Conservation (phyloP, 176 grass and related monocot species). For the Oryza rufipogon region DNA sequence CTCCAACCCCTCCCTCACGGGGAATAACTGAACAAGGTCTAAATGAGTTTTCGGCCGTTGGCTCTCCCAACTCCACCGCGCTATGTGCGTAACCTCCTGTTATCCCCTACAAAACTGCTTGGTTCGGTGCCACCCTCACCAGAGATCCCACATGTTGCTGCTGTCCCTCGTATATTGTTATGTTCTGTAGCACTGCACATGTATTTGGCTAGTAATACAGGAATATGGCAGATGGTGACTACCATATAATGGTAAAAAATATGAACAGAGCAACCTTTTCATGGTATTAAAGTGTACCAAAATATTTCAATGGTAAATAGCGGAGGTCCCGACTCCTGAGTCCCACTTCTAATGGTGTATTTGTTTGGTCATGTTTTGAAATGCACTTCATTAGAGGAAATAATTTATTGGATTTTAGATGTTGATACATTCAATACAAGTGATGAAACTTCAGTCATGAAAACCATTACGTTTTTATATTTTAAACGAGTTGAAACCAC, state of each 20-base stretch:
- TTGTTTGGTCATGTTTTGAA: neutral
- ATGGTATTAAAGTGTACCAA: neutral
- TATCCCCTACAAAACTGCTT: too few species aligned
- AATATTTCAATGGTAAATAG: neutral
- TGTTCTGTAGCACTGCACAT: too few species aligned
- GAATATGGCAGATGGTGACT: neutral
- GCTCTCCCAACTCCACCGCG: too few species aligned
- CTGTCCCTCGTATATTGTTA: too few species aligned
- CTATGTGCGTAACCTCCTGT: too few species aligned
- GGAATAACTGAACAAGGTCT: too few species aligned
- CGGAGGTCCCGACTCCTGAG: neutral
- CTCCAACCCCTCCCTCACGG: too few species aligned
- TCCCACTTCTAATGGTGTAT: neutral
- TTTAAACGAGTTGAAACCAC: neutral
- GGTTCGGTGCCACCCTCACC: too few species aligned
- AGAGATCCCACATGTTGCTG: too few species aligned
- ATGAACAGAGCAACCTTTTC: neutral
- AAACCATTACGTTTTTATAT: neutral
- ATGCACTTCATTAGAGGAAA: neutral
- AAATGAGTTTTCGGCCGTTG: too few species aligned
- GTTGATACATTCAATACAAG: neutral
- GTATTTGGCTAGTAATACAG: neutral
- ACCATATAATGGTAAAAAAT: neutral
- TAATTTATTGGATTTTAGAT: neutral
- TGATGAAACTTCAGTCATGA: neutral